phyloP scores from a whole-genome alignment of 73 alveolate genomes.

The Tetrahymena elliotti region DNA sequence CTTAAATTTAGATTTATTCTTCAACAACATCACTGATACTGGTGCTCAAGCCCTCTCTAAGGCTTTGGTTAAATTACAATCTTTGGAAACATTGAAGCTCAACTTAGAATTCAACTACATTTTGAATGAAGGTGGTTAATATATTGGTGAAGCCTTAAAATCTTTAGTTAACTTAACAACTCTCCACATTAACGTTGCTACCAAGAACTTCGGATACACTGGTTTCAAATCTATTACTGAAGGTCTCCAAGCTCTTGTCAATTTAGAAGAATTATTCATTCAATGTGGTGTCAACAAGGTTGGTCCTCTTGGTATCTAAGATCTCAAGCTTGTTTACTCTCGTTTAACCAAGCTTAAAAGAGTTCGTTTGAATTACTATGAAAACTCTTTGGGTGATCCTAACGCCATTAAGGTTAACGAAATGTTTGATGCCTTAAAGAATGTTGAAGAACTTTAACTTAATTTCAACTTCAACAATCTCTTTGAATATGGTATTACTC shows the following conservation, averaged over 20 bases:
- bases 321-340: conserved; percentile 1
- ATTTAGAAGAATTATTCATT: conserved; percentile 5
- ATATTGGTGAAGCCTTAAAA: conserved; percentile 10
- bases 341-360: neutral
- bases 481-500: neutral
- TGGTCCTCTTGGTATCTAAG: conserved; percentile 7
- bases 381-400: neutral
- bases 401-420: neutral
- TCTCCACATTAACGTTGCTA: conserved; percentile 29
- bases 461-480: neutral
- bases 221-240: conserved; percentile 16
- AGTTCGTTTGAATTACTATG: neutral
- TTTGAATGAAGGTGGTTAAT: conserved; percentile 24
- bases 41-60: conserved; percentile 34
- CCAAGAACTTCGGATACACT: conserved; percentile 23
- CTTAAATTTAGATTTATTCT: conserved; percentile 20
- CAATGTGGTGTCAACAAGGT: conserved; percentile 23
- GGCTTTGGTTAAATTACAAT: neutral
- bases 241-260: conserved; percentile 14
- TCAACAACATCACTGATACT: conserved; percentile 30
- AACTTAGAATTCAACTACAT: conserved; percentile 39
- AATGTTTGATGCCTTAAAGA: neutral
- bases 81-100: conserved; percentile 1
- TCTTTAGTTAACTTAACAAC: neutral
- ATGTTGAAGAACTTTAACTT: neutral